Evolutionary conservation across 768 basidiomycete genomes (phyloP).

Genomic region (Terana coerulea): DNA sequence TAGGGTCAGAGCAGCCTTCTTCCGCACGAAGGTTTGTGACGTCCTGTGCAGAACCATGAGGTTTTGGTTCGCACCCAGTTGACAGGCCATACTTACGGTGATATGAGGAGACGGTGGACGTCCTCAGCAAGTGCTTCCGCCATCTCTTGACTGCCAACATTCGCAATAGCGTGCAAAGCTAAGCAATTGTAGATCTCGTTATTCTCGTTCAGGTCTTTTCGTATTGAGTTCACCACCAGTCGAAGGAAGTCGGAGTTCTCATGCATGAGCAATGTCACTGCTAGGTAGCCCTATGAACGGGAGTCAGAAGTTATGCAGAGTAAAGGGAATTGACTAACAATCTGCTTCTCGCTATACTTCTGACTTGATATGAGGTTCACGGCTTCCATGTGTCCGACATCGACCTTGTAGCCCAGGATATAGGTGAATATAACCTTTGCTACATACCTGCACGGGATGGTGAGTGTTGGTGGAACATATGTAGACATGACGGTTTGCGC

Average conservation of each 20-base stretch:
- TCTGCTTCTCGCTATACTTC: conserved; percentile 99
- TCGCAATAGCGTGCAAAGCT: conserved; percentile 96
- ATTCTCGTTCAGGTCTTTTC: conserved; percentile 93
- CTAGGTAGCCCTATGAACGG: conserved; percentile 84
- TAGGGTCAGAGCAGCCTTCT: conserved; percentile 94
- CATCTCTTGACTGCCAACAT: conserved; percentile 98
- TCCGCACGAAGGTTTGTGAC: conserved; percentile 93
- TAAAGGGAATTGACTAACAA: conserved; percentile 52
- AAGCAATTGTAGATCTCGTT: conserved; percentile 95
- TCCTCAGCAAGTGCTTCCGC: conserved; percentile 92
- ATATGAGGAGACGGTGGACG: conserved; percentile 92
- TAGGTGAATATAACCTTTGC: conserved; percentile 99
- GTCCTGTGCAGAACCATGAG: conserved; percentile 51
- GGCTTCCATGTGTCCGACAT: conserved; percentile 98
- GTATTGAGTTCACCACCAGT: conserved; percentile 95
- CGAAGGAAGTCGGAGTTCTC: conserved; percentile 97
- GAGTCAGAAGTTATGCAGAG: neutral
- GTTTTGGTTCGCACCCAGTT: conserved; percentile 11
- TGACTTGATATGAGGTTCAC: conserved; percentile 94
- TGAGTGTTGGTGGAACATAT: conserved; percentile 9
- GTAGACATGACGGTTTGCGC: conserved; percentile 1
- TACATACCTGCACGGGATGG: conserved; percentile 67
- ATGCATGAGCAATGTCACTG: conserved; percentile 95
- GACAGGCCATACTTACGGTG: conserved; percentile 57
- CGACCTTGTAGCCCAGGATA: conserved; percentile 98